Evolutionary conservation across 1,139 yeast species (phyloP), one percentile per base, ranked within the genome.

Genomic region (Saccharomyces hybrid): DNA sequence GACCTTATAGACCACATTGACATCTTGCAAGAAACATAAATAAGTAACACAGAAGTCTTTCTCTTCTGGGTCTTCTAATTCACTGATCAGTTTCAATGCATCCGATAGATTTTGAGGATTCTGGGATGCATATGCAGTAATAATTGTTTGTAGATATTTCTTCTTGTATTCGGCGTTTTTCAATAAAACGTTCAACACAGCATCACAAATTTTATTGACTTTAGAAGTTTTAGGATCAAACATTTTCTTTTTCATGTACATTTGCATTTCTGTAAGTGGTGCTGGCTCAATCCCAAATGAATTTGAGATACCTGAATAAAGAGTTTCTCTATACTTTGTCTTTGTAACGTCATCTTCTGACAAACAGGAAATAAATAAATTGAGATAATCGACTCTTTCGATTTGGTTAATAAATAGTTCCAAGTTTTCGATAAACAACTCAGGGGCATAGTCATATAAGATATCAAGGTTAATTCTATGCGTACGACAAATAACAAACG

Each of bases 81-180:
- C 66, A 2, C 84, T 78, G 56, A 88, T 83, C 53, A 88, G 73
- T 27, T 66, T 68, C 57, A 95, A 77, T 0, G 97, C 98, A 47
- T 83, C 85, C 42, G 77, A 80, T 55, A 90, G 76, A 63, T 88
- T 88, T 11, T 97, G 89, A 2, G 99, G 99, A 50, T 80, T 81
- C 72, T 88, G 89, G 69, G 96, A 88, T 0, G 97, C 97, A 67
- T 86, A 88, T 0, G 97, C 96, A 2, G 99, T 93, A 55, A 95
- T 79, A 26, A 87, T 81, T 1, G 95, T 83, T 70, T 88, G 96
- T 54, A 86, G 71, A 63, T 88, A 88, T 56, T 78, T 78, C 14
- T 76, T 72, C 55, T 78, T 79, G 66, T 81, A 82, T 52, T 76
- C 75, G 2, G 83, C 80, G 42, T 74, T 73, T 19, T 65, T 60